Evolutionary conservation across 2,329 filamentous ascomycete genomes (phyloP).

Genomic region (Phyllosticta citriasiana): DNA sequence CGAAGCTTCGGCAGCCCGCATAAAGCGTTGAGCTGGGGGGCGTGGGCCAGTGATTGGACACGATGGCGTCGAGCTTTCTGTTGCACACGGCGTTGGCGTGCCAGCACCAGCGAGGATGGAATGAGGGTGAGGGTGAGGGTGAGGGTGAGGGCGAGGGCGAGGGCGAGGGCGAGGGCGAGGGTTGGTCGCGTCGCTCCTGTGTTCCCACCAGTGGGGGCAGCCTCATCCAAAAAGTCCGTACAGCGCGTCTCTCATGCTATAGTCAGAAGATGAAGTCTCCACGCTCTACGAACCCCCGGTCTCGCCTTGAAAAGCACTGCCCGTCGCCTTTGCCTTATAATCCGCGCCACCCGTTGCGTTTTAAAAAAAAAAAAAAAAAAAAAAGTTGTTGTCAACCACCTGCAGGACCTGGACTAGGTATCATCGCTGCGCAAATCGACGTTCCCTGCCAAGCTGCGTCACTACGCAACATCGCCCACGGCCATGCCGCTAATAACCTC

Average conservation of each 20-base stretch:
- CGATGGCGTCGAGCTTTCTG: neutral
- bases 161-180: too few species aligned
- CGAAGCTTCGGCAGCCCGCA: too few species aligned
- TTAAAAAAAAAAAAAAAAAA: neutral
- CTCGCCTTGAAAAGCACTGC: neutral
- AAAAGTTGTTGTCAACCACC: neutral
- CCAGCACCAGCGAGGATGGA: neutral
- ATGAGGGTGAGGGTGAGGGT: neutral
- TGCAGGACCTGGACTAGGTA: neutral
- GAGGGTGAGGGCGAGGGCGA: neutral
- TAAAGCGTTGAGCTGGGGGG: neutral
- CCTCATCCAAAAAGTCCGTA: neutral
- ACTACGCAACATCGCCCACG: slow-evolving; percentile 5
- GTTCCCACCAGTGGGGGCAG: neutral
- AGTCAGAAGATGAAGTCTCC: neutral
- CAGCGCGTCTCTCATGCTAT: neutral
- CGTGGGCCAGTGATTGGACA: neutral
- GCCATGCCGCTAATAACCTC: slow-evolving; percentile 12
- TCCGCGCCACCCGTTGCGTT: neutral
- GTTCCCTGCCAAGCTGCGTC: neutral
- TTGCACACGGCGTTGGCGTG: neutral
- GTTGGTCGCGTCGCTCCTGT: neutral
- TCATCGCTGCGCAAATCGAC: neutral
- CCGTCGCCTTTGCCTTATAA: neutral
- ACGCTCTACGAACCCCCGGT: neutral